phyloP scores from a whole-genome alignment of 2,329 filamentous ascomycete species.

The Cercospora zeina region DNA sequence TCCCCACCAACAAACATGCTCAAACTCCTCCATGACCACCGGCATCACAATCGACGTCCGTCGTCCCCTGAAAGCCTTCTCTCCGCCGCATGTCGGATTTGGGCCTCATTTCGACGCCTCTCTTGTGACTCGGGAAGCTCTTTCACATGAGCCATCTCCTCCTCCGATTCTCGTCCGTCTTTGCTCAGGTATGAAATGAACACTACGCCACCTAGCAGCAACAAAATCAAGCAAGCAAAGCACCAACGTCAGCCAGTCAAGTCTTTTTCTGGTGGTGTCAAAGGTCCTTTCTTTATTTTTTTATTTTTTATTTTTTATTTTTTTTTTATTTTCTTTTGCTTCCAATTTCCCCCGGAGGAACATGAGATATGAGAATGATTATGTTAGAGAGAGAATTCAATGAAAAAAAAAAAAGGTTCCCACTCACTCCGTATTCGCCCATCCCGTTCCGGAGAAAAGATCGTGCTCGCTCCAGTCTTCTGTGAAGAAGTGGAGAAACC shows the following conservation, averaged over 20 bases:
- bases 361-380: too few species aligned
- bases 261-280: background rate
- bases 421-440: conserved; percentile 69
- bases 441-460: conserved; percentile 61
- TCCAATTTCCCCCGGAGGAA: too few species aligned
- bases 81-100: background rate
- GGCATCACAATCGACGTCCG: background rate
- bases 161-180: conserved; percentile 39
- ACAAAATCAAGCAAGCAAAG: too few species aligned
- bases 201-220: conserved; percentile 54
- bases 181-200: conserved; percentile 54
- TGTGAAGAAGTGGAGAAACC: conserved; percentile 80
- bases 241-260: background rate
- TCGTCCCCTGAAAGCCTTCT: background rate
- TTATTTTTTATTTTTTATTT: too few species aligned
- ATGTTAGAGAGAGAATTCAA: too few species aligned
- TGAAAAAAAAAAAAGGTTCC: too few species aligned
- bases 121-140: conserved; percentile 32
- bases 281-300: background rate
- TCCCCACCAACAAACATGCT: background rate
- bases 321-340: too few species aligned
- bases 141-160: conserved; percentile 36
- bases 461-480: conserved; percentile 71
- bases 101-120: conserved; percentile 3
- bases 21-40: background rate